These are phyloP conservation scores for Thalassiosira gravida DNA, from an alignment of 352 stramenopile species.

Conservation along the genomic window DNA sequence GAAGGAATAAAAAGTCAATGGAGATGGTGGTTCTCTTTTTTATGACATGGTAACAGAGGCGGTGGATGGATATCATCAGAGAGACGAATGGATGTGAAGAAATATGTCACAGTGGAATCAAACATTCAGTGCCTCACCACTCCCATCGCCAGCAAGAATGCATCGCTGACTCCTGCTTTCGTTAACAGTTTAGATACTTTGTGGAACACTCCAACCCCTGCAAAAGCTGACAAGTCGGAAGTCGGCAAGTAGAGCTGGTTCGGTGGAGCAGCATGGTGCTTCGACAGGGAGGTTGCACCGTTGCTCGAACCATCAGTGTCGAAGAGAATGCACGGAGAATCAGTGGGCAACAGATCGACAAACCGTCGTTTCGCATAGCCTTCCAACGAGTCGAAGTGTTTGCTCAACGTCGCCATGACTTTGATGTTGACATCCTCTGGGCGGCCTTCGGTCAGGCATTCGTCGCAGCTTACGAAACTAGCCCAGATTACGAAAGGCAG, in stretches of 20 bases:
- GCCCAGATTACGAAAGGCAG: slow-evolving; percentile 77
- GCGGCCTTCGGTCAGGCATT: slow-evolving; percentile 52
- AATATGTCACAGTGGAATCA: too few species aligned
- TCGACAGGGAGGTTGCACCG: neutral
- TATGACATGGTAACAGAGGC: neutral
- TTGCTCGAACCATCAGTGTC: neutral
- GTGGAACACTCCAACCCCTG: slow-evolving; percentile 64
- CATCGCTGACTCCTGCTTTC: slow-evolving; percentile 64
- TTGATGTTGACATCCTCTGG: slow-evolving; percentile 50
- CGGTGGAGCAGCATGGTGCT: slow-evolving; percentile 27
- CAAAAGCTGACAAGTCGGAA: slow-evolving; percentile 75
- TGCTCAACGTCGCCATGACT: slow-evolving; percentile 57
- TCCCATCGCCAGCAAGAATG: slow-evolving; percentile 72
- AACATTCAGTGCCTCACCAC: slow-evolving; percentile 36
- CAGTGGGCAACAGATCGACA: slow-evolving; percentile 26
- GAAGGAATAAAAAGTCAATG: slow-evolving; percentile 79
- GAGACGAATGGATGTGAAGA: too few species aligned
- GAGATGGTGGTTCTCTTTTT: slow-evolving; percentile 67
- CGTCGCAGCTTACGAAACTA: slow-evolving; percentile 64
- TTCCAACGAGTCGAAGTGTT: slow-evolving; percentile 58
- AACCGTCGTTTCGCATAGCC: slow-evolving; percentile 21
- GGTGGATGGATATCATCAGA: neutral
- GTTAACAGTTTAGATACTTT: slow-evolving; percentile 67
- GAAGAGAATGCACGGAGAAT: slow-evolving; percentile 22
- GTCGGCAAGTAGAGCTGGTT: slow-evolving; percentile 72